phyloP scores from a whole-genome alignment of 192 early-diverging fungal species.

The Pilaira anomala region DNA sequence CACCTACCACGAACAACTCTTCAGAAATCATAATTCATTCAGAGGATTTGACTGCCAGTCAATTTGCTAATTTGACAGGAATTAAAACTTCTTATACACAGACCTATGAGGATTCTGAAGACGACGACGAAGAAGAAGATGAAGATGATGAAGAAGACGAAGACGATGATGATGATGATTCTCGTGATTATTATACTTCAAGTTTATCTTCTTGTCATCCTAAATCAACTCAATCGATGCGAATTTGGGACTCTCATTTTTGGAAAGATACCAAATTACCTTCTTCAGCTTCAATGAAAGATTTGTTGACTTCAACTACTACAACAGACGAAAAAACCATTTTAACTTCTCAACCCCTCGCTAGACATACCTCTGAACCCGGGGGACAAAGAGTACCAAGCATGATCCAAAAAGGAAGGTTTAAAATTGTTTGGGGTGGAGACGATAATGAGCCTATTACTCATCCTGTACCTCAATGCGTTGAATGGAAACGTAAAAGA shows the following conservation, averaged over 20 bases:
- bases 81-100: slow-evolving; percentile 16
- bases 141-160: slow-evolving; percentile 7
- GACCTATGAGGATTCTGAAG: neutral
- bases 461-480: slow-evolving; percentile 6
- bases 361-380: slow-evolving; percentile 5
- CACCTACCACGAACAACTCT: neutral
- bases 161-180: neutral
- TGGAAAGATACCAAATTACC: slow-evolving; percentile 8
- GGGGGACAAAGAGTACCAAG: slow-evolving; percentile 8
- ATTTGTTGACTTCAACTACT: neutral
- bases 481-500: slow-evolving; percentile 29
- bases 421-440: slow-evolving; percentile 24
- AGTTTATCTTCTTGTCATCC: too few relatives aligned
- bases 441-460: slow-evolving; percentile 12
- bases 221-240: neutral
- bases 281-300: neutral
- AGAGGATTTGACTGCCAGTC: slow-evolving; percentile 32
- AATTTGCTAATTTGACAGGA: slow-evolving; percentile 31
- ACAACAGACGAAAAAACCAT: neutral
- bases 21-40: slow-evolving; percentile 9
- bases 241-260: slow-evolving; percentile 26
- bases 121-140: neutral
- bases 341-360: slow-evolving; percentile 3
- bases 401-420: slow-evolving; percentile 29
- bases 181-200: too few relatives aligned